Evolutionary conservation across 345 rosid genomes (phyloP), one percentile per base, ranked within the genome.

Genomic region (Cardiospermum halicacabum): DNA sequence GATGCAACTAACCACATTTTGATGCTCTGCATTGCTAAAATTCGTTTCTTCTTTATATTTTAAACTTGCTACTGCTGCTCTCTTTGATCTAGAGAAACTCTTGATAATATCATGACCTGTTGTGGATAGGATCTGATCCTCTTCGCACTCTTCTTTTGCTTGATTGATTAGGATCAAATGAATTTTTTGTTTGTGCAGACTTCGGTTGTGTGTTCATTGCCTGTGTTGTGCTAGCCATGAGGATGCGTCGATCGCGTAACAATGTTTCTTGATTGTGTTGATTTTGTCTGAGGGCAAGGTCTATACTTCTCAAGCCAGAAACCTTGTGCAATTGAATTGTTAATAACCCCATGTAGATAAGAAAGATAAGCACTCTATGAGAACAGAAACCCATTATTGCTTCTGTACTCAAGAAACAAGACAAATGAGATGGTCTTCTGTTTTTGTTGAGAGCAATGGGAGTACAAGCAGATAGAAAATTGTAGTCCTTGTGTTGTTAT

Each of bases 81-180:
- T 64, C 62, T 68, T 70, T 53, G 13, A 56, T 60, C 37, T 72
- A 75, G 72, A 64, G 67, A 68, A 37, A 30, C 62, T 67, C 61
- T 70, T 45, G 65, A 26, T 56, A 37, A 11, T 64, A 36, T 70
- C 72, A 80, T 31, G 82, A 31, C 75, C 79, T 80, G 89, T 91
- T 91, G 77, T 91, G 97, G 68, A 89, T 87, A 69, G 96, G 96
- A 82, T 90, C 89, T 37, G 97, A 73, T 58, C 95, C 97, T 81
- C 85, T 70, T 74, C 84, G 72, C 10, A 90, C 90, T 49, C 70
- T 77, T 81, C 95, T 84, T 78, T 87, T 85, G 82, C 92, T 81
- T 54, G 94, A 76, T 69, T 69, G 77, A 74, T 85, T 75, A 2
- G 89, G 75, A 69, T 85, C 91, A 25, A 66, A 60, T 72, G 65